These are phyloP conservation scores for Hyaloscypha hepaticicola DNA, from an alignment of 495 filamentous ascomycete species.

Conservation along the genomic window DNA sequence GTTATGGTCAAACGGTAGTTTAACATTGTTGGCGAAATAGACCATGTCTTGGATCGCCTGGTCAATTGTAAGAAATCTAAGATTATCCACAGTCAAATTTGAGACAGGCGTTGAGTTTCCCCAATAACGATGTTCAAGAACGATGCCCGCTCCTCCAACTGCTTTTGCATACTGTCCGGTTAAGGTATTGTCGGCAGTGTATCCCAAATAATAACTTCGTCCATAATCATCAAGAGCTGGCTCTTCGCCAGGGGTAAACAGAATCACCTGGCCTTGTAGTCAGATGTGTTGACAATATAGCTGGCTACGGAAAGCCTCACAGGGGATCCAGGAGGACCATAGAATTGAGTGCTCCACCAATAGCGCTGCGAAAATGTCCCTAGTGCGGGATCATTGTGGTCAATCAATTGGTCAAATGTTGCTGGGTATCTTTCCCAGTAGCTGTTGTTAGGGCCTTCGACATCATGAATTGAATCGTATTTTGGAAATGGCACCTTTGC, in stretches of 20 bases:
- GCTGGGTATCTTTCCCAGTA: no score
- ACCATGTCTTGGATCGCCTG: neutral
- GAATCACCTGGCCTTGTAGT: neutral
- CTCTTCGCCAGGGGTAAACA: neutral
- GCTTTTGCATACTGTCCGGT: neutral
- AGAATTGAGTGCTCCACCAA: neutral
- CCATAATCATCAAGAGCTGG: no score
- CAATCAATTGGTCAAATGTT: neutral
- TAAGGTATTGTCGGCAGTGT: neutral
- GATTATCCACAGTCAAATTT: neutral
- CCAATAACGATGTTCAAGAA: neutral
- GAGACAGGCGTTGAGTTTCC: neutral
- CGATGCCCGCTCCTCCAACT: neutral
- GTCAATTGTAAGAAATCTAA: neutral
- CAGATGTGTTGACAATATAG: neutral
- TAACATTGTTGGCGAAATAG: neutral
- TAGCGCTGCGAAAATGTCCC: neutral
- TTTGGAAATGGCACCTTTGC: no score
- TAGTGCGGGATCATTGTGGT: neutral
- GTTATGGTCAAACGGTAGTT: neutral
- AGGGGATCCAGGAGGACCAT: neutral
- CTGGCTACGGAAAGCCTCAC: neutral
- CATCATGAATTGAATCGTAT: no score
- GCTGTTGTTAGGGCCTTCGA: no score
- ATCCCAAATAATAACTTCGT: no score